Conservation (phyloP, 495 filamentous ascomycete species). For the Neurospora sp. region DNA sequence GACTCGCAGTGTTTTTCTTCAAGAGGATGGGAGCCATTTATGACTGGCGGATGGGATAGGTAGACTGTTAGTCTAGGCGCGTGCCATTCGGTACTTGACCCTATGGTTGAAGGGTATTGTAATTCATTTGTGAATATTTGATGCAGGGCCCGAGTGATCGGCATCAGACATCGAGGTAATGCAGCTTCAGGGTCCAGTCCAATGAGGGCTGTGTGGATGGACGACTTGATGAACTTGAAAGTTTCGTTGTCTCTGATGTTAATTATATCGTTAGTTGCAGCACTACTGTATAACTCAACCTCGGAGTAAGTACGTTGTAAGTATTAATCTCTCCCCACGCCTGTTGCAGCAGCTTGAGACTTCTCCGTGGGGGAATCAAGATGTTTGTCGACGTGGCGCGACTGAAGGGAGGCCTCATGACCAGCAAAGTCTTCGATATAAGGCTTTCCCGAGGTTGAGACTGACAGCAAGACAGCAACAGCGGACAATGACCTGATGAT, state of each 20-base stretch:
- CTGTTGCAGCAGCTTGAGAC: not conserved
- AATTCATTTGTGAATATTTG: not conserved
- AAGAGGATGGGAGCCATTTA: not conserved
- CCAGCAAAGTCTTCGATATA: not conserved
- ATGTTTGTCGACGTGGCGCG: not conserved
- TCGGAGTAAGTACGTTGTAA: not conserved
- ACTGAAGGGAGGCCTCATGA: not conserved
- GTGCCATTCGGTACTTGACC: not conserved
- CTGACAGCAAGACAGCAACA: not conserved
- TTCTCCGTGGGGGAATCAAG: not conserved
- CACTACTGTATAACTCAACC: not conserved
- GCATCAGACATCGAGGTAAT: not conserved
- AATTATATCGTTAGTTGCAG: not conserved
- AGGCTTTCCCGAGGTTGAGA: not conserved
- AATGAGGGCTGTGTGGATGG: not conserved
- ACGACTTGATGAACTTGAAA: not conserved
- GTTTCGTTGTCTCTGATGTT: not conserved
- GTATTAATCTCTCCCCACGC: too few species aligned
- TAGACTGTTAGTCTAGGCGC: not conserved
- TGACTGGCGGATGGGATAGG: not conserved
- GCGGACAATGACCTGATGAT: not conserved
- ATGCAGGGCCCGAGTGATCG: not conserved
- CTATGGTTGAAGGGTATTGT: not conserved
- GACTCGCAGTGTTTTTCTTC: not conserved
- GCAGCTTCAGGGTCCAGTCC: not conserved